These are phyloP conservation scores for Polygonum aviculare DNA, from an alignment of 148 eudicot genomes.

Conservation along the genomic window DNA sequence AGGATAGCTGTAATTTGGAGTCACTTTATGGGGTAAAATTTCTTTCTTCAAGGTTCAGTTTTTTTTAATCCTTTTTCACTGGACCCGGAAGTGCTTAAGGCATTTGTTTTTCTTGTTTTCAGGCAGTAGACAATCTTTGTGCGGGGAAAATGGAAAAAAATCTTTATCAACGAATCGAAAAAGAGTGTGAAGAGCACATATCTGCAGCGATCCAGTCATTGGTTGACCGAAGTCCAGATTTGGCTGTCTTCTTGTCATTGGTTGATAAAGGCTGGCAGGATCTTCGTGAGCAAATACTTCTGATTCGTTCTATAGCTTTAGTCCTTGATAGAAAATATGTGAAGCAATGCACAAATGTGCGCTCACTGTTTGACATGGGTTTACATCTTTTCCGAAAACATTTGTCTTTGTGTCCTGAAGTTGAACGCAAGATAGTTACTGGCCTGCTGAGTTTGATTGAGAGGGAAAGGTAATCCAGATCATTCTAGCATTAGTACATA, in stretches of 20 bases:
- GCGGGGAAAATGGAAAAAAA: constrained; percentile 88
- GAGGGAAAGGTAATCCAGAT: constrained; percentile 63
- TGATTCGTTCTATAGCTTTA: constrained; percentile 96
- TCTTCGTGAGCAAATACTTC: constrained; percentile 92
- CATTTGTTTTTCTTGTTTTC: constrained; percentile 10
- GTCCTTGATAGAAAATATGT: constrained; percentile 94
- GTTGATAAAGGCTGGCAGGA: constrained; percentile 97
- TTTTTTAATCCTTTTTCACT: not conserved
- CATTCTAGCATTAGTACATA: not conserved
- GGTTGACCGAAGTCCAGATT: constrained; percentile 92
- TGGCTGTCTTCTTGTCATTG: constrained; percentile 79
- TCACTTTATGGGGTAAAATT: constrained; percentile 72
- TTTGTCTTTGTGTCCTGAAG: constrained; percentile 79
- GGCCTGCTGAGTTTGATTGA: constrained; percentile 95
- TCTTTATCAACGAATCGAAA: constrained; percentile 83
- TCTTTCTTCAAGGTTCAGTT: not conserved
- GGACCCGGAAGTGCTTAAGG: not conserved
- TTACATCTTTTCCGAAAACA: constrained; percentile 89
- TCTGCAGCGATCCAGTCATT: constrained; percentile 58
- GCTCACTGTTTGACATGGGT: constrained; percentile 98
- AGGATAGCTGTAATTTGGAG: constrained; percentile 85
- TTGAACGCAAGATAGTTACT: constrained; percentile 87
- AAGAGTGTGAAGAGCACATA: constrained; percentile 80
- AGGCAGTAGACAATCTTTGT: constrained; percentile 96
- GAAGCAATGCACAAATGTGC: constrained; percentile 75